Percentiles rank a stretch among this genome's conserved stretches.
Conservation (phyloP, 257 asterid species). For the Prunella vulgaris region DNA sequence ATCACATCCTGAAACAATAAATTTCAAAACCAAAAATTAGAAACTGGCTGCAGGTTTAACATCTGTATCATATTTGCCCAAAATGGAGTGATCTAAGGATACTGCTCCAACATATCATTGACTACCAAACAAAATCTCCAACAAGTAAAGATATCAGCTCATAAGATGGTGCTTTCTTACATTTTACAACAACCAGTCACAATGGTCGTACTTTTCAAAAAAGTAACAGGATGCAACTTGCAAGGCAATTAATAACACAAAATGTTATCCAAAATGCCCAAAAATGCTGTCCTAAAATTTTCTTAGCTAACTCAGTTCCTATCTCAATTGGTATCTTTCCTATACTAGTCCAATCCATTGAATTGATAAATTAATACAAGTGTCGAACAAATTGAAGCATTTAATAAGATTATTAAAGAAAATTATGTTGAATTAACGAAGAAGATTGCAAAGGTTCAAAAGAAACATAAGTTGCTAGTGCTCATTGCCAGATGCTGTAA, state of each 20-base stretch:
- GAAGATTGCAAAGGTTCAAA: neutral
- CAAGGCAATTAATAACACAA: too few species aligned
- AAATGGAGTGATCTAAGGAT: too few species aligned
- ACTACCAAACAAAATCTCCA: too few species aligned
- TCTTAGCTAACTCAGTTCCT: neutral
- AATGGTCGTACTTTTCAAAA: too few species aligned
- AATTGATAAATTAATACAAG: neutral
- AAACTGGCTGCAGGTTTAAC: neutral
- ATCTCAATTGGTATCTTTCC: neutral
- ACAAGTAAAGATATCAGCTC: too few species aligned
- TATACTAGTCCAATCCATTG: neutral
- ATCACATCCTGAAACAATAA: constrained; percentile 65
- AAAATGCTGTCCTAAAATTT: neutral
- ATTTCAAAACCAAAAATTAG: neutral
- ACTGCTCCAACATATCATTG: too few species aligned
- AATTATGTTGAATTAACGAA: too few species aligned
- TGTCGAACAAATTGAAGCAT: neutral
- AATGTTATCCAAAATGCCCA: neutral
- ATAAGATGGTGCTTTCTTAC: too few species aligned
- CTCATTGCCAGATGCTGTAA: neutral
- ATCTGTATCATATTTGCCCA: too few species aligned
- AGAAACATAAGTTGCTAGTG: neutral
- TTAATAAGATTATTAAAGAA: too few species aligned
- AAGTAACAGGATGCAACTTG: too few species aligned
- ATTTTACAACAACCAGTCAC: too few species aligned